Evolutionary conservation across 2,329 filamentous ascomycete species (phyloP).

Genomic region (Clarireedia monteithiana): DNA sequence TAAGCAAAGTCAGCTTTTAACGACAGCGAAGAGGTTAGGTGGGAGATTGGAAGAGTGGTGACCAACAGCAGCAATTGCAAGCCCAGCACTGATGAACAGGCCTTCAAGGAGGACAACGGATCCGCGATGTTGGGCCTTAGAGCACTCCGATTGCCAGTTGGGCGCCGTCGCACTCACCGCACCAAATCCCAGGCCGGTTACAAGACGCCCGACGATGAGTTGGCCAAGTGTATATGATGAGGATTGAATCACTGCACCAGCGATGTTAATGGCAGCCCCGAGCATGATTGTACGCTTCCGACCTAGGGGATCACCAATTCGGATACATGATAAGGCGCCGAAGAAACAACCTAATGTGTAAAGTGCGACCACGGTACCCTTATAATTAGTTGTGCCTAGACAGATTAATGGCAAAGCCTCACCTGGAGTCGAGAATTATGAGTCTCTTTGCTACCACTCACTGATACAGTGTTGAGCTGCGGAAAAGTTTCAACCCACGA

Average conservation of each 20-base stretch:
- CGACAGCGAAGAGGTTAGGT: not conserved
- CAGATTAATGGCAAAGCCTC: not conserved
- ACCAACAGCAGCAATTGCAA: slow-evolving; percentile 7
- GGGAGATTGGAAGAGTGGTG: not conserved
- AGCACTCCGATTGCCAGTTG: slow-evolving; percentile 55
- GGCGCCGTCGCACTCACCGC: slow-evolving; percentile 43
- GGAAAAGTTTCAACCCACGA: slow-evolving; percentile 8
- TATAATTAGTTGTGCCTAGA: not conserved
- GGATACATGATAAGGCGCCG: slow-evolving; percentile 31
- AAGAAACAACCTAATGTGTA: slow-evolving; percentile 41
- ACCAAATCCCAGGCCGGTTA: slow-evolving; percentile 44
- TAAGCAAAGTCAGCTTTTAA: slow-evolving; percentile 29
- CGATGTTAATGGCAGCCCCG: slow-evolving; percentile 48
- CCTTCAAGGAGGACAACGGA: slow-evolving; percentile 55
- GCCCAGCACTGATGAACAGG: slow-evolving; percentile 46
- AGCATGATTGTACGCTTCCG: slow-evolving; percentile 48
- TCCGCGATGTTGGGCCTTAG: slow-evolving; percentile 47
- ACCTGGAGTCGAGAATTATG: slow-evolving; percentile 3
- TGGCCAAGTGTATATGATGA: slow-evolving; percentile 40
- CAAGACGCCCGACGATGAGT: slow-evolving; percentile 43
- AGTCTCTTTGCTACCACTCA: not conserved
- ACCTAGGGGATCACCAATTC: slow-evolving; percentile 45
- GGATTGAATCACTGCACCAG: slow-evolving; percentile 42
- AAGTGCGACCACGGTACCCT: slow-evolving; percentile 8
- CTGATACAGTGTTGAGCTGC: slow-evolving; percentile 7